Percentiles rank a stretch among this genome's conserved stretches.
phyloP scores from a whole-genome alignment of 306 rosid species.

The Boehmeria nivea region DNA sequence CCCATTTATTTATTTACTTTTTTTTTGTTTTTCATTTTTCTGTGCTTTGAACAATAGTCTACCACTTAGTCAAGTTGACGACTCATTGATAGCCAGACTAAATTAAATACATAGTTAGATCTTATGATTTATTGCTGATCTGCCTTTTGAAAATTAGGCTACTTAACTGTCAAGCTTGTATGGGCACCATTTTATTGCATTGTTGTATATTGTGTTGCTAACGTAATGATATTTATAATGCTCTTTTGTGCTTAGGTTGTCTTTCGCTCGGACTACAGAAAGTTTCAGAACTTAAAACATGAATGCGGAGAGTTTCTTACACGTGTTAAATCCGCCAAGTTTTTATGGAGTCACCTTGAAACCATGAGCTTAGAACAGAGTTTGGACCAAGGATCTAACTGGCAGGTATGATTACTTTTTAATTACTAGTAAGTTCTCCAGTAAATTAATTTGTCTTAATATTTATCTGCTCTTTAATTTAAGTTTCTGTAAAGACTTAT shows the following conservation, averaged over 20 bases:
- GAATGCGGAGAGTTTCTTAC: conserved; percentile 66
- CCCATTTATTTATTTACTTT: no score
- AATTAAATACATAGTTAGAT: no score
- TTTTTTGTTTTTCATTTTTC: no score
- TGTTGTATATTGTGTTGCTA: neutral
- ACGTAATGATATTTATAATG: neutral
- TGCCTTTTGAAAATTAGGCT: no score
- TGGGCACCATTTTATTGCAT: neutral
- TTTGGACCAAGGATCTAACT: conserved; percentile 40
- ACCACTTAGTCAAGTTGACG: no score
- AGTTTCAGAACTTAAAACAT: conserved; percentile 58
- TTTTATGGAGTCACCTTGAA: conserved; percentile 31
- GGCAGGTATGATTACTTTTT: conserved; percentile 55
- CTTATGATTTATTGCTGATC: no score
- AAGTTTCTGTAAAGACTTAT: neutral
- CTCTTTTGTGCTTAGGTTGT: conserved; percentile 45
- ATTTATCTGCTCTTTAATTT: no score
- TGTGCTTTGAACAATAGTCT: no score
- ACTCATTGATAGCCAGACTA: no score
- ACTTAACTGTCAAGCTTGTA: no score
- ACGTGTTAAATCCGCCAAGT: conserved; percentile 32
- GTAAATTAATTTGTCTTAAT: no score
- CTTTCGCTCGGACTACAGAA: conserved; percentile 61
- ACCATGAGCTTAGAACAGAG: conserved; percentile 39
- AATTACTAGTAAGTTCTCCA: no score